These are phyloP conservation scores for Alternaria sp. DNA, from an alignment of 2,329 filamentous ascomycete species.

Conservation along the genomic window DNA sequence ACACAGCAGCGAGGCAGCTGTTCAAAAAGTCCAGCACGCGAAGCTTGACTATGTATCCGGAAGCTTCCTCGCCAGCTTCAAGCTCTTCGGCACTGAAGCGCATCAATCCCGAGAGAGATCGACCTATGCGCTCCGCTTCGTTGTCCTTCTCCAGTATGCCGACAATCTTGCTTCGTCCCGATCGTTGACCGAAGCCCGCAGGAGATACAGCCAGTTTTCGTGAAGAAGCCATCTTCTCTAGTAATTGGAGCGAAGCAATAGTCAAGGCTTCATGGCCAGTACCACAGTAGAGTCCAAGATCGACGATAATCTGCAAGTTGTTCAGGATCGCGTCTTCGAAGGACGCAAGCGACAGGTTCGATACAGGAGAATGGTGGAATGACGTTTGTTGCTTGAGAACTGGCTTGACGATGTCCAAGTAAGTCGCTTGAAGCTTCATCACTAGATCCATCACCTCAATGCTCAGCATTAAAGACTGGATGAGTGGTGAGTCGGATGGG, in stretches of 20 bases:
- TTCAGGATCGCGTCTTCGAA: constrained; percentile 92
- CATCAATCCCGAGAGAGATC: constrained; percentile 75
- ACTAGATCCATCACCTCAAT: constrained; percentile 85
- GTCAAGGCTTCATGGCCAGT: constrained; percentile 83
- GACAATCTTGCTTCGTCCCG: constrained; percentile 82
- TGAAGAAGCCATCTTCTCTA: constrained; percentile 88
- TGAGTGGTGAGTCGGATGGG: constrained; percentile 78
- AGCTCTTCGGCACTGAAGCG: constrained; percentile 72
- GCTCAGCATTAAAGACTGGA: constrained; percentile 79
- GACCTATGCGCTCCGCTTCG: constrained; percentile 80
- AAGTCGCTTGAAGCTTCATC: constrained; percentile 88
- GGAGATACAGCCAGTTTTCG: constrained; percentile 78
- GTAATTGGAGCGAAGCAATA: constrained; percentile 78
- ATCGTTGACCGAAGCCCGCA: constrained; percentile 67
- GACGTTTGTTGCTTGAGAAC: constrained; percentile 73
- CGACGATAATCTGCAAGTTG: constrained; percentile 78
- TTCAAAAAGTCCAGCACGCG: constrained; percentile 87
- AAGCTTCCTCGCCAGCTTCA: constrained; percentile 72
- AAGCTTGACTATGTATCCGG: constrained; percentile 82
- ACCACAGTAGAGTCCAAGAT: constrained; percentile 86
- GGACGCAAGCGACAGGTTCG: constrained; percentile 80
- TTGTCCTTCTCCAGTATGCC: constrained; percentile 85
- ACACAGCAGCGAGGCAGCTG: constrained; percentile 76
- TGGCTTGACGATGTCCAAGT: constrained; percentile 85
- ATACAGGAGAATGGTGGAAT: constrained; percentile 67